phyloP scores from a whole-genome alignment of 257 asterid species.

The Solanum tarijense region DNA sequence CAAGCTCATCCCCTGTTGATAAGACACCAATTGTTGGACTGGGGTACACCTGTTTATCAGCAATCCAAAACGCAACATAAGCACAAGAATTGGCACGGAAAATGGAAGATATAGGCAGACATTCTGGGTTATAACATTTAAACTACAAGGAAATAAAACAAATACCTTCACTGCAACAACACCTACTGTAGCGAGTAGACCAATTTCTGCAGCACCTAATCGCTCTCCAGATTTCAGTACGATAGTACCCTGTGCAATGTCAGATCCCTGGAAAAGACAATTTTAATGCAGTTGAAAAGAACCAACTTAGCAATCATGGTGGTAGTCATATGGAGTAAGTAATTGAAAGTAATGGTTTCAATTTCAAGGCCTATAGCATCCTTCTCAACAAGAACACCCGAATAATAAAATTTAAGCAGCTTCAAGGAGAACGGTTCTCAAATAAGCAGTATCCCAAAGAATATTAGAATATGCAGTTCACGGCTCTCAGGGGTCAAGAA shows the following conservation, averaged over 20 bases:
- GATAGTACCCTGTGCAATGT: conserved; percentile 63
- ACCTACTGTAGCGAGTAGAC: conserved; percentile 88
- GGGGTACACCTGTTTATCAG: conserved; percentile 50
- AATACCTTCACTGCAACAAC: conserved; percentile 57
- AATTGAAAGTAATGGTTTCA: background rate
- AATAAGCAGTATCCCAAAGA: background rate
- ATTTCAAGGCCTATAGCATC: background rate
- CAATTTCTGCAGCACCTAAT: conserved; percentile 80
- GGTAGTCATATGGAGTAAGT: background rate
- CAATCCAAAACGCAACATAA: background rate
- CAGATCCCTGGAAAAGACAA: conserved; percentile 52
- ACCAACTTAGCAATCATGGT: background rate
- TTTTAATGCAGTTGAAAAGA: background rate
- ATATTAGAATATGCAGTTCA: background rate
- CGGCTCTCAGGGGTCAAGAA: background rate
- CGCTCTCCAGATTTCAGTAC: conserved; percentile 80
- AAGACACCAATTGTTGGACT: conserved; percentile 71
- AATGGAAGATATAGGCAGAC: background rate
- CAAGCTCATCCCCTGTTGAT: conserved; percentile 97
- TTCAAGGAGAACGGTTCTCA: background rate
- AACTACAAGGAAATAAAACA: background rate
- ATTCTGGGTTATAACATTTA: background rate
- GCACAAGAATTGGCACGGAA: conserved; percentile 4
- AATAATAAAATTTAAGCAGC: background rate
- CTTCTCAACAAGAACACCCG: background rate